A percentile compares a stretch with the other conserved stretches of the same genome.
phyloP scores from a whole-genome alignment of 2,329 filamentous ascomycete species.

The Alternaria incomplexa region DNA sequence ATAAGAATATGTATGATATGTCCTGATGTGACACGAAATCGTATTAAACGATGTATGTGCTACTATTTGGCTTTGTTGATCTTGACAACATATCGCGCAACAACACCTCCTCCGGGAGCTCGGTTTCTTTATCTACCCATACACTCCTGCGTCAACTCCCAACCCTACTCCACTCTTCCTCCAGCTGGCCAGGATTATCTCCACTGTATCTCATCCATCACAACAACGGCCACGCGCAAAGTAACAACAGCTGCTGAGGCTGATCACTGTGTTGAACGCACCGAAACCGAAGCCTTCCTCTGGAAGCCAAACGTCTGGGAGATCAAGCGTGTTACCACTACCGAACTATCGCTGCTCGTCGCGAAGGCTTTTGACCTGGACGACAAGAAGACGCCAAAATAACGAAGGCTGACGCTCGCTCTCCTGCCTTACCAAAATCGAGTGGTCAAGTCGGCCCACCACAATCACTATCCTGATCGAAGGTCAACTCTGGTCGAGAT shows the following conservation, averaged over 20 bases:
- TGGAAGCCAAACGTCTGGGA: slow-evolving; percentile 14
- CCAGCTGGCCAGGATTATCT: not conserved
- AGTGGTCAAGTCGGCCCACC: slow-evolving; percentile 21
- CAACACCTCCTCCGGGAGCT: not conserved
- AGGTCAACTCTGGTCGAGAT: slow-evolving; percentile 24
- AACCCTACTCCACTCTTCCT: not conserved
- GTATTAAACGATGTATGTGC: not conserved
- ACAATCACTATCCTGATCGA: slow-evolving; percentile 11
- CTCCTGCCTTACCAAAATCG: slow-evolving; percentile 27
- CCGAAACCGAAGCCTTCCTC: not conserved
- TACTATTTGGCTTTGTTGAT: not conserved
- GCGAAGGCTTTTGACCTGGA: slow-evolving; percentile 22
- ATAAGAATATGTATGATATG: slow-evolving; percentile 18
- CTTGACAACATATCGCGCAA: not conserved
- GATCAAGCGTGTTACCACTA: not conserved
- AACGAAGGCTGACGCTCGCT: slow-evolving; percentile 12
- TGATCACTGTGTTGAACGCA: not conserved
- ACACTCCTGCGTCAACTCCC: not conserved
- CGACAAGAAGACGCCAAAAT: slow-evolving; percentile 6
- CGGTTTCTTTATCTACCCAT: not conserved
- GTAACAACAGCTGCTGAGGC: not conserved
- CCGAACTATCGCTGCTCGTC: slow-evolving; percentile 12
- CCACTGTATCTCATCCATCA: not conserved
- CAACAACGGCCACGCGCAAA: slow-evolving; percentile 10
- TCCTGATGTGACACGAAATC: not conserved